phyloP scores from a whole-genome alignment of 352 stramenopile genomes.

The Thraustochytrium sp. region DNA sequence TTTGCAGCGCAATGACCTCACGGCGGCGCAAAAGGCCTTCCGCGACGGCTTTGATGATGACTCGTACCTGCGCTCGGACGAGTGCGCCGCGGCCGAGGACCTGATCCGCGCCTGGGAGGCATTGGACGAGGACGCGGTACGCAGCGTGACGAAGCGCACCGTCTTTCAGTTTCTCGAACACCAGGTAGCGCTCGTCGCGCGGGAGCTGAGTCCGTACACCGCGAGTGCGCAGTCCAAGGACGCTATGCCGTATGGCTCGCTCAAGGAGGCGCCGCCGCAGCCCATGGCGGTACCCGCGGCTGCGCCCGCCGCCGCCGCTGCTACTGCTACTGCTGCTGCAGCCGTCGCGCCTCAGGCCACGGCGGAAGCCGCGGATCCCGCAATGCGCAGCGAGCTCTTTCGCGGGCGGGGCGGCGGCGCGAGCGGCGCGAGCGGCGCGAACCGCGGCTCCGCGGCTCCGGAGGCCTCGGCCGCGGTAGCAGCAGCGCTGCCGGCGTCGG shows the following conservation, averaged over 20 bases:
- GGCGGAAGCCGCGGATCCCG: neutral
- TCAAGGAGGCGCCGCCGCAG: neutral
- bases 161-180: conserved; percentile 19
- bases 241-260: neutral
- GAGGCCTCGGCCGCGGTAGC: too few species aligned
- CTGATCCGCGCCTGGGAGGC: conserved; percentile 8
- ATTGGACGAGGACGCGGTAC: neutral
- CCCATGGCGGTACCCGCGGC: neutral
- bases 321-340: neutral
- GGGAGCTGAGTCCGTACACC: neutral
- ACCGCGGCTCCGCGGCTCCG: too few species aligned
- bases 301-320: neutral
- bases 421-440: too few species aligned
- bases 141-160: neutral
- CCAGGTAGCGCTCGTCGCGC: conserved; percentile 8
- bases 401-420: too few species aligned
- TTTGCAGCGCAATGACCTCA: conserved; percentile 8
- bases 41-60: conserved; percentile 26
- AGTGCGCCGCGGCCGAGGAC: conserved; percentile 29
- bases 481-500: too few species aligned
- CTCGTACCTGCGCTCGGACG: conserved; percentile 1
- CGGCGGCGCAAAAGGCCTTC: neutral
- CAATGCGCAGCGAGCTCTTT: too few species aligned
- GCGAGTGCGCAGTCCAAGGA: neutral
- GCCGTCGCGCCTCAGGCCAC: neutral